Percentiles rank a stretch among this genome's conserved stretches.
These are phyloP conservation scores for Chaetomium tenue DNA, from an alignment of 495 filamentous ascomycete genomes.

Conservation along the genomic window DNA sequence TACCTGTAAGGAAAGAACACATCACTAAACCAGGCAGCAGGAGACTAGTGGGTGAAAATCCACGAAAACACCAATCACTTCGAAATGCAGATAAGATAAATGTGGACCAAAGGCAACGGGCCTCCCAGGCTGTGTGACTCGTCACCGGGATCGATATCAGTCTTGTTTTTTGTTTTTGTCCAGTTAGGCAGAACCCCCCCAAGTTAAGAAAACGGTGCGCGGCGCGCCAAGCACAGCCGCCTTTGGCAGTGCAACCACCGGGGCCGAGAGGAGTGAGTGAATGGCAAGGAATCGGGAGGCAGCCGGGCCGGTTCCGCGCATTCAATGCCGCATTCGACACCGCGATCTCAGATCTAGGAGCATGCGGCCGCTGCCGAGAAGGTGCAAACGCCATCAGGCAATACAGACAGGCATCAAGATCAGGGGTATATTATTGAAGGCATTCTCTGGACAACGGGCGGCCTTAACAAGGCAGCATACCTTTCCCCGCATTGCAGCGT, in stretches of 20 bases:
- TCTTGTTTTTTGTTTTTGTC: background rate
- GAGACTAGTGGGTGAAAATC: background rate
- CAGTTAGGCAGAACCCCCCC: background rate
- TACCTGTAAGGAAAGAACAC: constrained; percentile 1
- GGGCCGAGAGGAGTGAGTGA: no score
- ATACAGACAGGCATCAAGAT: background rate
- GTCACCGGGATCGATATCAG: background rate
- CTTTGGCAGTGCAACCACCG: background rate
- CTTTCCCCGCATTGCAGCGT: background rate
- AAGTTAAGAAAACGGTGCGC: background rate
- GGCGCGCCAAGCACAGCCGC: background rate
- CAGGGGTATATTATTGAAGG: background rate
- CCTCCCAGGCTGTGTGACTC: constrained; percentile 1
- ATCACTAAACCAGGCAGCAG: constrained; percentile 3
- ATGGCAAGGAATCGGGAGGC: background rate
- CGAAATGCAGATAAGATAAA: background rate
- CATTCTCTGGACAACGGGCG: background rate
- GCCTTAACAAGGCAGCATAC: background rate
- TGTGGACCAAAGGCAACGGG: background rate
- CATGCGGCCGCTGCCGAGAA: background rate
- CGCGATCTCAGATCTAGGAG: background rate
- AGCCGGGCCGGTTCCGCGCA: background rate
- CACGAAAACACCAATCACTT: background rate
- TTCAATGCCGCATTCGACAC: background rate
- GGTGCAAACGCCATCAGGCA: background rate